Conservation (phyloP, 2,329 filamentous ascomycete genomes). For the Trichoderma simmonsii region DNA sequence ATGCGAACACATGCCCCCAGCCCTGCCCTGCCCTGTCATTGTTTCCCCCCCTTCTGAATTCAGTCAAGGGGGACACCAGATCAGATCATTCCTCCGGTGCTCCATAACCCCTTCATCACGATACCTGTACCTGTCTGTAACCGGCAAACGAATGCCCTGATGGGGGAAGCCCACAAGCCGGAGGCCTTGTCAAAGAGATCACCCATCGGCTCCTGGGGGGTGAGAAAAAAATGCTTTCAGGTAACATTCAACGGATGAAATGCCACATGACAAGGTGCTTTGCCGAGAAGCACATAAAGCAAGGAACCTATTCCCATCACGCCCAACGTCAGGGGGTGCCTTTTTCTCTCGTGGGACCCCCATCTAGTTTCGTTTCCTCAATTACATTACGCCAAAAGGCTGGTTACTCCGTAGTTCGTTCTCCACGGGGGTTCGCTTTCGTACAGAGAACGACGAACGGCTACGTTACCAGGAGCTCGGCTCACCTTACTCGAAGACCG, state of each 20-base stretch:
- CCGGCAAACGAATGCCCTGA: not conserved
- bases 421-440: not conserved
- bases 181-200: not conserved
- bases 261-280: not conserved
- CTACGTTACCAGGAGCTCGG: slow-evolving; percentile 2
- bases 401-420: not conserved
- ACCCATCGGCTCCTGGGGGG: not conserved
- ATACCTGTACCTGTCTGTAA: not conserved
- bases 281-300: not conserved
- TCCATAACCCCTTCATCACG: not conserved
- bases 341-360: not conserved
- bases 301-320: not conserved
- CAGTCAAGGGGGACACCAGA: not conserved
- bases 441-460: not conserved
- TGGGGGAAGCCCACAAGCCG: not conserved
- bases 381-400: not conserved
- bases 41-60: not conserved
- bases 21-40: not conserved
- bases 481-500: not conserved
- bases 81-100: not conserved
- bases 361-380: not conserved
- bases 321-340: not conserved
- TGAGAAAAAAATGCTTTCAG: not conserved
- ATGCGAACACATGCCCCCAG: not conserved
- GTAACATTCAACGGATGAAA: not conserved